Evolutionary conservation across 78 protist genomes (phyloP), one percentile per base, ranked within the genome.

Genomic region (Neovahlkampfia damariscottae): DNA sequence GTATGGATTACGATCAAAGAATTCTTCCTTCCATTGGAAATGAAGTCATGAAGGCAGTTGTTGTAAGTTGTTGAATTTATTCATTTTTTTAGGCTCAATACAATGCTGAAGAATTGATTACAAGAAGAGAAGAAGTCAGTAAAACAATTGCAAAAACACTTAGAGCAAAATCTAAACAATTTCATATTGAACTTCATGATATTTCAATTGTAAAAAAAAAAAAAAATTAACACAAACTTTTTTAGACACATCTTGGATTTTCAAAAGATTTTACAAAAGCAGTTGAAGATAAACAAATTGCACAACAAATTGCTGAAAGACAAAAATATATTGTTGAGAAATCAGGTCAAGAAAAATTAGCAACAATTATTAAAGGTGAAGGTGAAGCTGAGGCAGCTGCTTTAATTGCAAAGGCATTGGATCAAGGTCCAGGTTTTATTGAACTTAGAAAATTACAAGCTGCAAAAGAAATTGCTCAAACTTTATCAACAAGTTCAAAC

Each of bases 261-360:
- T 85, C 91, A 58, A 5, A 6, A 8, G 94, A 90, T 38, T 90
- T 88, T 70, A 85, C 85, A 10, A 40, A 35, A 0, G 91, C 94
- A 38, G 89, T 90, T 30, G 94, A 90, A 81, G 8, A 36, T 40
- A 90, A 90, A 85, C 94, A 90, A 74, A 90, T 90, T 38, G 92
- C 85, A 1, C 90, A 90, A 78, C 94, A 90, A 77, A 80, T 86
- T 0, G 89, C 94, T 8, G 91, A 90, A 85, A 73, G 89, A 9
- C 72, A 82, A 28, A 41, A 67, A 9, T 88, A 59, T 38, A 36
- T 90, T 8, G 94, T 90, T 27, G 38, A 62, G 36, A 19, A 38
- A 76, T 82, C 85, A 3, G 94, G 87, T 67, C 90, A 90, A 41
- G 89, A 90, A 76, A 78, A 85, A 77, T n/a, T 37, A 5, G 94